These are phyloP conservation scores for Cardamine occulta DNA, from an alignment of 345 rosid species.

Conservation along the genomic window DNA sequence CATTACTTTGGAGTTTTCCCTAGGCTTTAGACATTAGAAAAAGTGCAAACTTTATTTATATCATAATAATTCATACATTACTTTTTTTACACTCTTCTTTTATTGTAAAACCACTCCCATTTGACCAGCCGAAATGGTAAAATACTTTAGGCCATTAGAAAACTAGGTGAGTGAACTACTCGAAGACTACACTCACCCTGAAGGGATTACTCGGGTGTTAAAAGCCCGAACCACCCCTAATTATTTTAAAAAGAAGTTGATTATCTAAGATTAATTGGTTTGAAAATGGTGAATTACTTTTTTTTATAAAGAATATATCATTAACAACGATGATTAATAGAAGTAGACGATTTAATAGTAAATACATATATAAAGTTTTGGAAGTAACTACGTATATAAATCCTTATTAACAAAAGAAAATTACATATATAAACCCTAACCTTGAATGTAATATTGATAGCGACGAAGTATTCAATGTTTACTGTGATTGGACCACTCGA, in stretches of 20 bases:
- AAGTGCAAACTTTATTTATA: background rate
- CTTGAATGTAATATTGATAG: constrained; percentile 48
- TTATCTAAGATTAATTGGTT: background rate
- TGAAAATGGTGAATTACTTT: background rate
- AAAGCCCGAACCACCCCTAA: too few relatives aligned
- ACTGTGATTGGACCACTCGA: constrained; percentile 41
- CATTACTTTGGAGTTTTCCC: background rate
- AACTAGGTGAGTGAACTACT: too few relatives aligned
- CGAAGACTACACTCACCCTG: too few relatives aligned
- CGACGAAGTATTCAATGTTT: constrained; percentile 47
- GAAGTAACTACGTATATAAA: background rate
- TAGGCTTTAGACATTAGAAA: background rate
- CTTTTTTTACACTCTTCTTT: background rate
- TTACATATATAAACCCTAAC: constrained; percentile 32
- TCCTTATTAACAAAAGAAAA: background rate
- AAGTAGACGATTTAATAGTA: background rate
- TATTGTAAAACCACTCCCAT: too few relatives aligned
- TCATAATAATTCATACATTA: background rate
- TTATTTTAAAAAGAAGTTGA: too few relatives aligned
- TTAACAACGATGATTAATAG: background rate
- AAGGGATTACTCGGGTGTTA: too few relatives aligned
- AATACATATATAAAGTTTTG: background rate
- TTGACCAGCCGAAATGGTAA: too few relatives aligned
- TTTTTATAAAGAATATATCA: background rate
- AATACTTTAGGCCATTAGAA: too few relatives aligned